Evolutionary conservation across 164 flowering plant species (phyloP), one percentile per base, ranked within the genome.

Genomic region (Saururus chinensis): DNA sequence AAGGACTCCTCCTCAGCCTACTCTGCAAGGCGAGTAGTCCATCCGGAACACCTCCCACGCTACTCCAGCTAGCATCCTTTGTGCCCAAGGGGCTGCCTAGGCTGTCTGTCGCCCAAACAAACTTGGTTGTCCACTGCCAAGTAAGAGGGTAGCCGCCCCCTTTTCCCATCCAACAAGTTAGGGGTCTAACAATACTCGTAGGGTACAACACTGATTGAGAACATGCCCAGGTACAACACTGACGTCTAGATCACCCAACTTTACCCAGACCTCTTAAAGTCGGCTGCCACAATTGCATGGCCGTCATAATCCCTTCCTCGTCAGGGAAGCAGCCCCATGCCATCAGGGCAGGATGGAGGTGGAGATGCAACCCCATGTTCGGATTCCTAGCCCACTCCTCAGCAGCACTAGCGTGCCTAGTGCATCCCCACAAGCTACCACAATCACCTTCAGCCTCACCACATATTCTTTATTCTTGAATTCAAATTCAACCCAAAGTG

Each of bases 281-380:
- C 9, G 55, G 68, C 82, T 0, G 65, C 82, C 0, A 74, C 83
- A 0, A 82, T 75, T 0, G 86, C 95, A 90, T 90, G 19, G 84
- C 84, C 3, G 98, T 88, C 88, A 92, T 79, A 26, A 92, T 87
- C 4, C 84, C 89, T 4, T 95, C 98, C 71, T 53, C 40, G 10
- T 54, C 60, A 0, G 66, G 66, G n/a, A 63, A 63, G 60, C 55
- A 56, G 40, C 95, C 97, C 97, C 97, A 90, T 0, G 82, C 88
- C 89, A 87, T 80, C 51, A 73, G 59, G 62, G 81, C 88, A 0
- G 97, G 95, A 69, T 90, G 97, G 19, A 90, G 74, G 60, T 84
- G 89, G 41, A 89, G 69, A 63, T 89, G 69, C 49, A 70, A 78
- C 0, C 95, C 95, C 9, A 88, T 84, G 66, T 84, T 77, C 1